Evolutionary conservation across 2,329 filamentous ascomycete species (phyloP).

Genomic region (Alternaria longipes): DNA sequence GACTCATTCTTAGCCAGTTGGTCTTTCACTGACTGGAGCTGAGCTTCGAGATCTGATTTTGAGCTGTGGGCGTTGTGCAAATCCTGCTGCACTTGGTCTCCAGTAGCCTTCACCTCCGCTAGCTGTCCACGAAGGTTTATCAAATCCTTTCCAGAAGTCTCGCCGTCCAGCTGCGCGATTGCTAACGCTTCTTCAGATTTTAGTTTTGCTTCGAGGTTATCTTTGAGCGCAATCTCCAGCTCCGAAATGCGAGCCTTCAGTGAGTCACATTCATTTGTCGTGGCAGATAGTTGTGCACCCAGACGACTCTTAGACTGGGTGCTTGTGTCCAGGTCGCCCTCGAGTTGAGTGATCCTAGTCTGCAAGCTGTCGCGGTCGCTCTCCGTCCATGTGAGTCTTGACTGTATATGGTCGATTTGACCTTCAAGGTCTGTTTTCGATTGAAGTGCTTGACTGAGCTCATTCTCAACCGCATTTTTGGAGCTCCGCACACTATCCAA

Average conservation of each 20-base stretch:
- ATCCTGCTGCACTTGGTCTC: slow-evolving; percentile 15
- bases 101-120: slow-evolving; percentile 12
- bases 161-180: slow-evolving; percentile 14
- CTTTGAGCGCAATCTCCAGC: slow-evolving; percentile 21
- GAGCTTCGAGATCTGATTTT: slow-evolving; percentile 14
- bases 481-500: slow-evolving; percentile 20
- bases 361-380: slow-evolving; percentile 16
- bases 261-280: slow-evolving; percentile 16
- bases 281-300: slow-evolving; percentile 20
- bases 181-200: slow-evolving; percentile 21
- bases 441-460: slow-evolving; percentile 13
- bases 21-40: slow-evolving; percentile 19
- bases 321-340: slow-evolving; percentile 10
- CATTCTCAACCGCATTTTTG: slow-evolving; percentile 23
- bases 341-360: slow-evolving; percentile 20
- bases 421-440: slow-evolving; percentile 23
- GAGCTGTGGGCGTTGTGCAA: slow-evolving; percentile 13
- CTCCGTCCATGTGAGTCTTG: slow-evolving; percentile 12
- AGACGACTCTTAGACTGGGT: slow-evolving; percentile 14
- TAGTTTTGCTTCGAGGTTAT: slow-evolving; percentile 10
- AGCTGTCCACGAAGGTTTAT: slow-evolving; percentile 20
- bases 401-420: slow-evolving; percentile 14
- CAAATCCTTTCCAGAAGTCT: slow-evolving; percentile 21
- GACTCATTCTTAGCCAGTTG: slow-evolving; percentile 23
- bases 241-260: slow-evolving; percentile 25